These are phyloP conservation scores for Erodium moschatum DNA, from an alignment of 441 rosid species.

Conservation along the genomic window DNA sequence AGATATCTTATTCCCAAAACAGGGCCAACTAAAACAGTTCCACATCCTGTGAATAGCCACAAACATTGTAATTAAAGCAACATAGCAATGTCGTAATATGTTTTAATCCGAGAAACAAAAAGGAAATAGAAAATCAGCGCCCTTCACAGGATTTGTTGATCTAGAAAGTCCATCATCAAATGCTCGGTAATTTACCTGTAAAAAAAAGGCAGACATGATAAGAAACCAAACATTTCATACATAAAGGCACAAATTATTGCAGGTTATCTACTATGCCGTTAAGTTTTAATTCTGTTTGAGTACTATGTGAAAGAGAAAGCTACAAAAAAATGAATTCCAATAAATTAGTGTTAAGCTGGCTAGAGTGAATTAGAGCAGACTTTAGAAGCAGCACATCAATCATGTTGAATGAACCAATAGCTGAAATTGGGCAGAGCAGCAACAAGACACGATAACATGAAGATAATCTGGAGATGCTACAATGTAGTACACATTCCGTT, in stretches of 20 bases:
- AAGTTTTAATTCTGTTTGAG: not conserved
- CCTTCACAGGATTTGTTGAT: not conserved
- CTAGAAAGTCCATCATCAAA: not conserved
- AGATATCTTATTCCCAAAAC: not conserved
- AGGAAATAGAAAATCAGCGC: not conserved
- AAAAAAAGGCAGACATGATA: not conserved
- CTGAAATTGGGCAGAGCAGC: constrained; percentile 2
- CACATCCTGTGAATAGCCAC: not conserved
- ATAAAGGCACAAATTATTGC: too few relatives aligned
- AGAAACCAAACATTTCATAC: too few relatives aligned
- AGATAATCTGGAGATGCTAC: too few relatives aligned
- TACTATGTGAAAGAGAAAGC: not conserved
- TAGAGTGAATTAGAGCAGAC: not conserved
- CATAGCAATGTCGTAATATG: not conserved
- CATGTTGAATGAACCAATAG: not conserved
- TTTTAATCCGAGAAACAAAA: not conserved
- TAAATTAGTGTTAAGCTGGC: not conserved
- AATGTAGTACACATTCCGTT: too few relatives aligned
- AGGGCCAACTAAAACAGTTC: not conserved
- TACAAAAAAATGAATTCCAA: not conserved
- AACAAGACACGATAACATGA: not conserved
- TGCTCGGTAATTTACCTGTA: not conserved
- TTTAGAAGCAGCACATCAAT: not conserved
- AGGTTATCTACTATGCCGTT: not conserved
- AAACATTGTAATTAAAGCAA: not conserved